phyloP scores from a whole-genome alignment of 2,329 filamentous ascomycete species.

The Zalaria obscura region DNA sequence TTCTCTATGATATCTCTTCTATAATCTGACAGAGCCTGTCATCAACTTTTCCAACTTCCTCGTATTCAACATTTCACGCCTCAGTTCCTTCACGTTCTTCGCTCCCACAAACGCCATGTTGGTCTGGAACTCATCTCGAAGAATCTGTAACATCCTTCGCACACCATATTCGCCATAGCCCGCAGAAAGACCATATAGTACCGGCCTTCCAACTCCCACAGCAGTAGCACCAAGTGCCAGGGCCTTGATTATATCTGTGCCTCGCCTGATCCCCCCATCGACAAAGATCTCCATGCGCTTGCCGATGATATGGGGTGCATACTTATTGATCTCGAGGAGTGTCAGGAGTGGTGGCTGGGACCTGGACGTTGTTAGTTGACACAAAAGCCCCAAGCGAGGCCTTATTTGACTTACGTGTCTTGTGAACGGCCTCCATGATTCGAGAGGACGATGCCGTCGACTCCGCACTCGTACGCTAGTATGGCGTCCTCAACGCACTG shows the following conservation, averaged over 20 bases:
- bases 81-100: slow-evolving; percentile 29
- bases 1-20: background rate
- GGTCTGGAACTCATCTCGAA: slow-evolving; percentile 43
- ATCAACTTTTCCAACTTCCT: slow-evolving; percentile 1
- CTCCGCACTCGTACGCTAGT: slow-evolving; percentile 25
- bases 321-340: slow-evolving; percentile 46
- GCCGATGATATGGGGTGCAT: slow-evolving; percentile 43
- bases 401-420: slow-evolving; percentile 18
- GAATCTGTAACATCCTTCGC: slow-evolving; percentile 31
- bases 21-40: slow-evolving; percentile 2
- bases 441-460: slow-evolving; percentile 31
- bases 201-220: slow-evolving; percentile 43
- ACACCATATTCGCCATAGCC: slow-evolving; percentile 38
- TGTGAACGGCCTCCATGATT: slow-evolving; percentile 39
- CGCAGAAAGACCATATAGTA: slow-evolving; percentile 38
- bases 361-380: slow-evolving; percentile 2
- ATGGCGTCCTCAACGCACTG: slow-evolving; percentile 24
- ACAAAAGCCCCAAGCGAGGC: no score
- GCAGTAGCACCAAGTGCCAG: slow-evolving; percentile 47
- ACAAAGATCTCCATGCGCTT: slow-evolving; percentile 41
- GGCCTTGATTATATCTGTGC: slow-evolving; percentile 51
- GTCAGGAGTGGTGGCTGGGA: slow-evolving; percentile 42
- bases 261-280: slow-evolving; percentile 49
- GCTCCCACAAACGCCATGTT: slow-evolving; percentile 50
- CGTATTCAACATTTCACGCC: slow-evolving; percentile 2